Conservation (phyloP, 1,139 yeast species). For the Spathaspora sp. region DNA sequence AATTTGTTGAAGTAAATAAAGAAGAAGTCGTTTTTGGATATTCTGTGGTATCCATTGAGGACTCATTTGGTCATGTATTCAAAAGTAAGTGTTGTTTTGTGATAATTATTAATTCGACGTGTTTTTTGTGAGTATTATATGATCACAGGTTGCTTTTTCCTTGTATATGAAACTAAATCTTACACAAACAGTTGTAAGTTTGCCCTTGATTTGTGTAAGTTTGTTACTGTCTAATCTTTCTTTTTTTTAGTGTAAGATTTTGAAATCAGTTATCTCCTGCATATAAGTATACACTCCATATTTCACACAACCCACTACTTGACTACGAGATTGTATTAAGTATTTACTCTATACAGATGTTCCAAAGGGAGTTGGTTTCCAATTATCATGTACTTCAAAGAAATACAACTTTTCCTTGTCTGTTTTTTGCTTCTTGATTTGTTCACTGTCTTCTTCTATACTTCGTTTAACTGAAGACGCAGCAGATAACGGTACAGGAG, state of each 20-base stretch:
- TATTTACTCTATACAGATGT: slow-evolving; percentile 8
- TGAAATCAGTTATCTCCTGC: slow-evolving; percentile 3
- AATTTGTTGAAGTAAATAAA: slow-evolving; percentile 77
- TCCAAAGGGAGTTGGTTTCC: slow-evolving; percentile 42
- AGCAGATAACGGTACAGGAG: slow-evolving; percentile 1
- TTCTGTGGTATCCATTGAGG: slow-evolving; percentile 83
- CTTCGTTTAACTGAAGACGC: slow-evolving; percentile 3
- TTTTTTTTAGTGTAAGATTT: neutral
- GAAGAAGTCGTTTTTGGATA: slow-evolving; percentile 75
- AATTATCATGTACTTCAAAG: slow-evolving; percentile 27
- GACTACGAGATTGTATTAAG: neutral
- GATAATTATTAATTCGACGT: too few relatives aligned
- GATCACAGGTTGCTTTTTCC: too few relatives aligned
- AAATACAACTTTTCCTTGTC: slow-evolving; percentile 15
- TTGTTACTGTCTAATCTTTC: neutral
- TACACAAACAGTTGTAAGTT: too few relatives aligned
- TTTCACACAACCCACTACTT: neutral
- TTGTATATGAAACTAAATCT: too few relatives aligned
- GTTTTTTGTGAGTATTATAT: neutral
- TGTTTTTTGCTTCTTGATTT: slow-evolving; percentile 13
- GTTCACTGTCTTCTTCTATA: slow-evolving; percentile 7
- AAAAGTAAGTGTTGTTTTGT: neutral
- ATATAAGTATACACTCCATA: neutral
- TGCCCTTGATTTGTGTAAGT: neutral
- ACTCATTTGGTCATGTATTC: slow-evolving; percentile 37